Base-by-base conservation (phyloP, 148 eudicot species). In the Polygonum aviculare region DNA sequence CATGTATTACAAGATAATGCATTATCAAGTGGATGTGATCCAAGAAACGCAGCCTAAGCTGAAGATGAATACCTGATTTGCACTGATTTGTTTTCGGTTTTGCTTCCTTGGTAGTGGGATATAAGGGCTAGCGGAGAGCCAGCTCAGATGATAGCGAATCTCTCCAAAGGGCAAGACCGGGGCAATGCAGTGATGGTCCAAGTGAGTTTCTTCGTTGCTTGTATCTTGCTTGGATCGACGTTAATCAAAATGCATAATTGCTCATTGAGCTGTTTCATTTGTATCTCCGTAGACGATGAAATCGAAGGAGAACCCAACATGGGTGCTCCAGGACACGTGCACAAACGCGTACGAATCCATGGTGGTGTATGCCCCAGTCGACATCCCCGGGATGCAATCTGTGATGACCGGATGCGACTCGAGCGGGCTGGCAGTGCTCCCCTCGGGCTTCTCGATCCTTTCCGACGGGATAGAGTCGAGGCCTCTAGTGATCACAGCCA, bases 371-470 rank as follows among this genome's bases (percentile, higher is more conserved):
- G 89, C 99, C 18, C 93, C 92, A 0, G 89, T 92, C 50, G 97
- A 91, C 71, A 85, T 86, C 79, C 73, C 84, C 14, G 81, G 77
- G 77, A 87, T 92, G 88, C 94, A 93, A 78, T 85, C 96, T 0
- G 92, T 89, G 48, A 95, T 95, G 90, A 85, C 94, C 44, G 97
- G 99, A 19, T 90, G 99, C 45, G 97, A 95, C 79, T 91, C 99
- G 0, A 87, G 97, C 87, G 87, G 79, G 77, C 65, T 86, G 0
- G 89, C 93, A 0, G 50, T 90, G 57, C 75, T 92, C 60, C 91
- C 99, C 35, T 92, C 97, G 0, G 99, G 99, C 14, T 95, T 95
- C 77, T 90, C 96, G 1, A 92, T 95, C 74, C 89, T 90, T 7
- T 93, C 96, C 0, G 99, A 95, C 44, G 97, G 97, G 14, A 39